Evolutionary conservation across 2,329 filamentous ascomycete species (phyloP).

Genomic region (Dactylonectria estremocensis): DNA sequence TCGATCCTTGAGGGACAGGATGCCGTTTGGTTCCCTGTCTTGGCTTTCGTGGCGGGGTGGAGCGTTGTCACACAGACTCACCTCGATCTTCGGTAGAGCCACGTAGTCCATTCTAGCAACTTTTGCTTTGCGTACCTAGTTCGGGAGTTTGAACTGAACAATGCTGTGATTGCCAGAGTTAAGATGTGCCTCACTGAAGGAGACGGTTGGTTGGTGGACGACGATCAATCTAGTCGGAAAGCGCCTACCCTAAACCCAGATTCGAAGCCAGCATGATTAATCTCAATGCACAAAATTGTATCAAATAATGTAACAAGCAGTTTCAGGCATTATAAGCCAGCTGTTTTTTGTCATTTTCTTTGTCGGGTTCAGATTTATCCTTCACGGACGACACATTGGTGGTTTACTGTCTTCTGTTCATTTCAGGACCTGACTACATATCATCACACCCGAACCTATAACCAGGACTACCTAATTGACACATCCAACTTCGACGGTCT

Average conservation of each 20-base stretch:
- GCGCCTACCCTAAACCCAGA: conserved; percentile 18
- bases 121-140: background rate
- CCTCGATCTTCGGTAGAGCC: conserved; percentile 71
- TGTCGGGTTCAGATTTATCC: too few relatives aligned
- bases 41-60: background rate
- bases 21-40: background rate
- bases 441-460: background rate
- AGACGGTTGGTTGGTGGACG: background rate
- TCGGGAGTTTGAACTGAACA: background rate
- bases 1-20: background rate
- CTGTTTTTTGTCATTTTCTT: background rate
- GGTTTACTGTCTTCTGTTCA: too few relatives aligned
- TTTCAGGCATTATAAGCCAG: too few relatives aligned
- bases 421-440: too few relatives aligned
- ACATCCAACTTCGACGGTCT: conserved; percentile 5
- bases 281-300: background rate
- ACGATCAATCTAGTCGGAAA: background rate
- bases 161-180: background rate
- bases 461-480: background rate
- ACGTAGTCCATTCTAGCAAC: conserved; percentile 58
- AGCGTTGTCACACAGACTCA: conserved; percentile 40
- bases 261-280: background rate
- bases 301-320: background rate
- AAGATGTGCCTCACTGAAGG: background rate
- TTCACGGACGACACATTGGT: background rate